Base-by-base conservation (phyloP, 2,329 filamentous ascomycete genomes). In the Penicillium concentricum region DNA sequence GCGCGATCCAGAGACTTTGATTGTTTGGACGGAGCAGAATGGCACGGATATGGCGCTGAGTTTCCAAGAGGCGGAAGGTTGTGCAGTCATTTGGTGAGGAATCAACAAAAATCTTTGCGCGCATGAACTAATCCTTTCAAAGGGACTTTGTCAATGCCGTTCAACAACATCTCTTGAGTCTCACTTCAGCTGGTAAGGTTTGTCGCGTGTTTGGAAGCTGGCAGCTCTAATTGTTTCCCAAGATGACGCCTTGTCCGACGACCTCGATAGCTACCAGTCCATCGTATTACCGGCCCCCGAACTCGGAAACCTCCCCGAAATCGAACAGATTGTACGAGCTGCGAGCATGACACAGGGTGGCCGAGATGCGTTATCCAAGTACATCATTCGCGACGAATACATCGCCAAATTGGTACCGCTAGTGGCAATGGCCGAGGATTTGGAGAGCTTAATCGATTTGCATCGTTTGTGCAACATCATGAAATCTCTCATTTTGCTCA, bases 41-140 rank as follows among this genome's bases (percentile, higher is more conserved):
- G 89, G 89, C 57, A 87, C 92, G 54, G 94, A 99, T 72, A 97
- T 99, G 94, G 94, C 94, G 42, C 83, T 99, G 61, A 97, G 92
- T 73, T 99, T 99, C 70, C 94, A 99, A 75, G 94, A 99, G 78
- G 89, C 92, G 2, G 94, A 97, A 65, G 94, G 93, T 44, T 99
- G 94, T 76, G 86, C 90, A 20, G 82, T 87, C 61, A 96, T 99
- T 74, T 99, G 94, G 94, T 95, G 77, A 67, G 65, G 50, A 48
- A 39, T 32, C 38, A 38, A 45, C 34, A 49, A 35, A 18, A 54
- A 35, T 45, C 34, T 35, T 52, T 52, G 50, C 52, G 45, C 60
- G 51, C 24, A 58, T 53, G 61, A 54, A 49, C 60, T 58, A 47
- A 68, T 22, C 18, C 7, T 5, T 34, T 51, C 42, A 57, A 66